These are phyloP conservation scores for Sindora glabra DNA, from an alignment of 306 rosid genomes.

Conservation along the genomic window DNA sequence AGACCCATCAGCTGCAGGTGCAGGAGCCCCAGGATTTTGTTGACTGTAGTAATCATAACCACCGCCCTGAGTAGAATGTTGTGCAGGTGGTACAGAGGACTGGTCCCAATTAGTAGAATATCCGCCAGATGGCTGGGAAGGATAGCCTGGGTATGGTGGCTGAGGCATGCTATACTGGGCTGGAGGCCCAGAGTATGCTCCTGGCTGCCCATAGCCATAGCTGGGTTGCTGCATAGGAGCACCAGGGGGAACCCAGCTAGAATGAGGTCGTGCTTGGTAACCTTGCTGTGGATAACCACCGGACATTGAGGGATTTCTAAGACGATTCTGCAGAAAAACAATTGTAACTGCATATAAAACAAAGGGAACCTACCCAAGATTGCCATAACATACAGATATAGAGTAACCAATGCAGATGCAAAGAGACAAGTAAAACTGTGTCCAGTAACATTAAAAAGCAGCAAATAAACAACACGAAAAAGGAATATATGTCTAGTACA, in stretches of 20 bases:
- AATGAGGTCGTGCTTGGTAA: conserved; percentile 80
- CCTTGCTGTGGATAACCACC: conserved; percentile 95
- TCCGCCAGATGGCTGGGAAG: conserved; percentile 72
- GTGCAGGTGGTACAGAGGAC: conserved; percentile 54
- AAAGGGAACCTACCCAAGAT: conserved; percentile 31
- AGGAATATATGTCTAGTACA: conserved; percentile 16
- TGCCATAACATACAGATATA: conserved; percentile 2
- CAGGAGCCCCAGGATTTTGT: conserved; percentile 62
- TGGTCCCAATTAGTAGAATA: conserved; percentile 83
- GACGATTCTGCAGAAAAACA: conserved; percentile 67
- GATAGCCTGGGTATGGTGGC: conserved; percentile 68
- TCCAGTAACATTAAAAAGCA: conserved; percentile 18
- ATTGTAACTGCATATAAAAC: conserved; percentile 44
- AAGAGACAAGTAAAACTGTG: conserved; percentile 16
- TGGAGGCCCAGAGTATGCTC: conserved; percentile 68
- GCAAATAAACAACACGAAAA: conserved; percentile 17
- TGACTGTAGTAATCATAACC: conserved; percentile 88
- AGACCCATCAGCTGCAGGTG: conserved; percentile 51
- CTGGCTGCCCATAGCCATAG: conserved; percentile 85
- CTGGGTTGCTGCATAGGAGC: conserved; percentile 77
- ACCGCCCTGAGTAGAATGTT: conserved; percentile 61
- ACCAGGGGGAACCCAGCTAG: conserved; percentile 77
- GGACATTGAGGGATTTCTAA: conserved; percentile 63
- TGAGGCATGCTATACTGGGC: conserved; percentile 77
- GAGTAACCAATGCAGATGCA: conserved; percentile 15